Evolutionary conservation across 2,329 filamentous ascomycete species (phyloP).

Genomic region (Blumeria hordei): DNA sequence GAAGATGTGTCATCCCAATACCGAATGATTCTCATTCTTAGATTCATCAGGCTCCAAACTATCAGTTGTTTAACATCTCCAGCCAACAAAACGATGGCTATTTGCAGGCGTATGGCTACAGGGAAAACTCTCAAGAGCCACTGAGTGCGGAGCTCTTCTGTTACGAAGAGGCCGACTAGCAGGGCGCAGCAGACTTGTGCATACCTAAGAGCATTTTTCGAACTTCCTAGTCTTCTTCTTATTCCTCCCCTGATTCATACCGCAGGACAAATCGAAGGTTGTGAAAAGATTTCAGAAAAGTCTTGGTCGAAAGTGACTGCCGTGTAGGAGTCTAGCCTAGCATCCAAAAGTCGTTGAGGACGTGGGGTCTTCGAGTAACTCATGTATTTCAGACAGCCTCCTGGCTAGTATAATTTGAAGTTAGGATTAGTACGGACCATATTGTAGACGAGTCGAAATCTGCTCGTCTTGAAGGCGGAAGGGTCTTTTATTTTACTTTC

Average conservation of each 20-base stretch:
- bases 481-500: no score
- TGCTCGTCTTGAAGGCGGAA: no score
- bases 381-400: no score
- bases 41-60: no score
- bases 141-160: not conserved
- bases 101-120: not conserved
- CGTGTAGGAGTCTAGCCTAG: no score
- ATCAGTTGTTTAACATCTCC: not conserved
- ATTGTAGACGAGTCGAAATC: no score
- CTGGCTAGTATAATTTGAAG: no score
- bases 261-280: not conserved
- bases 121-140: not conserved
- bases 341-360: no score
- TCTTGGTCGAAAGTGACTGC: not conserved
- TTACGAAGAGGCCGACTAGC: not conserved
- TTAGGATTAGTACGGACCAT: no score
- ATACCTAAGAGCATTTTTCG: not conserved
- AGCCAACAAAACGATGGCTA: not conserved
- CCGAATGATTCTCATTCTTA: no score
- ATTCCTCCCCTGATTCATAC: not conserved
- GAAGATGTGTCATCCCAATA: no score
- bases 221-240: not conserved
- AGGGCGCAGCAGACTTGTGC: not conserved
- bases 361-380: no score
- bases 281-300: not conserved